phyloP scores from a whole-genome alignment of 179 eudicot genomes.

The Heliamphora pulchella region DNA sequence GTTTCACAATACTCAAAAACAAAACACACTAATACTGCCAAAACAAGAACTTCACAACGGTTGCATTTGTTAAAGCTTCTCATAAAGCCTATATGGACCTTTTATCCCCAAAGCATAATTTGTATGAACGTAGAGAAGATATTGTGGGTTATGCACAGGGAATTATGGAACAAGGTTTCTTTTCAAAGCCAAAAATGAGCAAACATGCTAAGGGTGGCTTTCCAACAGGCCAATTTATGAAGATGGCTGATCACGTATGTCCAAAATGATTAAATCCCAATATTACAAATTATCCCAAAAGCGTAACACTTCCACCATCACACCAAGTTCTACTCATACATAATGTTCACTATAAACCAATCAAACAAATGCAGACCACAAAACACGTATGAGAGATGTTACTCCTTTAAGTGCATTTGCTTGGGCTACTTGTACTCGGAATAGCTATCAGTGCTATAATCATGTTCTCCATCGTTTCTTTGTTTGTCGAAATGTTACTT shows the following conservation, averaged over 20 bases:
- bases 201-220: neutral
- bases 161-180: neutral
- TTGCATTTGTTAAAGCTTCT: neutral
- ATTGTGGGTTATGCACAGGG: neutral
- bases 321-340: neutral
- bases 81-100: neutral
- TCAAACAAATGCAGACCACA: too few species aligned
- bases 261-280: neutral
- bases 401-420: too few species aligned
- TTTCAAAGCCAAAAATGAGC: neutral
- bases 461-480: too few species aligned
- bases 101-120: neutral
- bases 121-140: neutral
- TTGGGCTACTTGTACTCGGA: too few species aligned
- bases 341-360: neutral
- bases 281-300: neutral
- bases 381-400: too few species aligned
- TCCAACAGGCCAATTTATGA: neutral
- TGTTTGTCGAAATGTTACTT: too few species aligned
- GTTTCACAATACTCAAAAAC: neutral
- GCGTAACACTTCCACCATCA: neutral
- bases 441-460: too few species aligned
- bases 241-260: neutral
- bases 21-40: neutral
- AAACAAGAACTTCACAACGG: neutral